Evolutionary conservation across 352 stramenopile genomes (phyloP).

Genomic region (Phytopythium oedochilum): DNA sequence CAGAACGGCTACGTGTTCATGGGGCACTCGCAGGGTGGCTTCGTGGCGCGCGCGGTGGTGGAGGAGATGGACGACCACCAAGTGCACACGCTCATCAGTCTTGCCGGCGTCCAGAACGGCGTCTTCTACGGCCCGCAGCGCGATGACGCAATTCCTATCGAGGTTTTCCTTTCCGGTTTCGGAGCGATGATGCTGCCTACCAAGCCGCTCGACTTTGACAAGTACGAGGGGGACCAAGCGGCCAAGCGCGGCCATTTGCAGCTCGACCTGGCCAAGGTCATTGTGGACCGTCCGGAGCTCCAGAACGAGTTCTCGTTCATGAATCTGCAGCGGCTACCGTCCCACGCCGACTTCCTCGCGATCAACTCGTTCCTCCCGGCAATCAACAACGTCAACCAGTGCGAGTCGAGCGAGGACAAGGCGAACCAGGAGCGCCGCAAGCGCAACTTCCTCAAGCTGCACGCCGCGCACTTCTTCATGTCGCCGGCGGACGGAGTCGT

Average conservation of each 20-base stretch:
- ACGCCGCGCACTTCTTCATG: conserved; percentile 33
- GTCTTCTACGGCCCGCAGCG: conserved; percentile 45
- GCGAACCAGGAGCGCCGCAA: conserved; percentile 24
- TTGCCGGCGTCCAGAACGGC: conserved; percentile 43
- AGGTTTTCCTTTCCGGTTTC: conserved; percentile 27
- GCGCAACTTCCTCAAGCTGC: conserved; percentile 31
- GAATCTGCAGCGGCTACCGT: conserved; percentile 32
- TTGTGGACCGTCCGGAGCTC: conserved; percentile 22
- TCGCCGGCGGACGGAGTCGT: conserved; percentile 31
- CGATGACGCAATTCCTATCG: conserved; percentile 19
- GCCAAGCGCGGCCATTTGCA: conserved; percentile 20
- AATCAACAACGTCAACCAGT: conserved; percentile 14
- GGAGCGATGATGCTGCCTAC: conserved; percentile 19
- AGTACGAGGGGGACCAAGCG: conserved; percentile 3
- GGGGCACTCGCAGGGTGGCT: conserved; percentile 37
- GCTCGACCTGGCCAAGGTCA: conserved; percentile 20
- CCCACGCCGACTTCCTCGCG: conserved; percentile 15
- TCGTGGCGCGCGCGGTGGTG: conserved; percentile 36
- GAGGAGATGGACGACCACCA: conserved; percentile 59
- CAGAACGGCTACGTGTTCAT: conserved; percentile 43
- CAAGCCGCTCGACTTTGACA: conserved; percentile 28
- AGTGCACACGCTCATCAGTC: conserved; percentile 32
- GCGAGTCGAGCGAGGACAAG: conserved; percentile 10
- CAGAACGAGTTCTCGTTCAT: conserved; percentile 31
- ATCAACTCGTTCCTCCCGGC: conserved; percentile 17